These are phyloP conservation scores for Coemansia sp. DNA, from an alignment of 192 early-diverging fungal genomes.

Conservation along the genomic window DNA sequence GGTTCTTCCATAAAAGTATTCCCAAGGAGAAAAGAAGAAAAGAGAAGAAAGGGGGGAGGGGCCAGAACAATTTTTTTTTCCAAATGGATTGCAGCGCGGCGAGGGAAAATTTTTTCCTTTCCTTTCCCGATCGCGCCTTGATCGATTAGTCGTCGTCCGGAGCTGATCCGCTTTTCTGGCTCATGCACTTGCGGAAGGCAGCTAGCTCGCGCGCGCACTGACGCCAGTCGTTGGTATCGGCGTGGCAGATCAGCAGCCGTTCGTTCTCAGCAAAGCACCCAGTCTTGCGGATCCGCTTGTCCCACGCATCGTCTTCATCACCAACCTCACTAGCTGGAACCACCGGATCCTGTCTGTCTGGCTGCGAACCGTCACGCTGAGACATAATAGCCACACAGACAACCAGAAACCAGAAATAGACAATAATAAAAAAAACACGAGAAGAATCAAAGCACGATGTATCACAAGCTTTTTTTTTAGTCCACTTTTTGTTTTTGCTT, in stretches of 20 bases:
- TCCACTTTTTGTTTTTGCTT: too few relatives aligned
- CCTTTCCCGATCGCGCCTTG: too few relatives aligned
- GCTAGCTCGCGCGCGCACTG: constrained; percentile 75
- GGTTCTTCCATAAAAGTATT: constrained; percentile 60
- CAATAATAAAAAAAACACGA: too few relatives aligned
- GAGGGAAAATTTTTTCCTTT: constrained; percentile 9
- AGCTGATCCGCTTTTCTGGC: constrained; percentile 6
- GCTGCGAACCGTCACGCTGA: too few relatives aligned
- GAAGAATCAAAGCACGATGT: too few relatives aligned
- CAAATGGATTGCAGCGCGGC: not conserved
- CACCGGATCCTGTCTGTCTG: not conserved
- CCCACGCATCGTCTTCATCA: constrained; percentile 80
- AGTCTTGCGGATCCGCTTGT: constrained; percentile 71
- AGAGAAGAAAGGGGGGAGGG: too few relatives aligned
- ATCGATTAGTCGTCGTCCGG: not conserved
- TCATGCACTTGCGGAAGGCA: constrained; percentile 79
- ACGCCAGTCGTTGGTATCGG: constrained; percentile 88
- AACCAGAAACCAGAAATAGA: too few relatives aligned
- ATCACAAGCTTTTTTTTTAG: too few relatives aligned
- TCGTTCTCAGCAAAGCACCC: constrained; percentile 87
- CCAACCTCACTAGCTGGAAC: constrained; percentile 12
- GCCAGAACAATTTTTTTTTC: too few relatives aligned
- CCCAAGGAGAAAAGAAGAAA: constrained; percentile 35
- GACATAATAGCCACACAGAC: too few relatives aligned
- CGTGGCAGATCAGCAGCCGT: constrained; percentile 79